Evolutionary conservation across 352 stramenopile genomes (phyloP).

Genomic region (Labyrinthula sp.): DNA sequence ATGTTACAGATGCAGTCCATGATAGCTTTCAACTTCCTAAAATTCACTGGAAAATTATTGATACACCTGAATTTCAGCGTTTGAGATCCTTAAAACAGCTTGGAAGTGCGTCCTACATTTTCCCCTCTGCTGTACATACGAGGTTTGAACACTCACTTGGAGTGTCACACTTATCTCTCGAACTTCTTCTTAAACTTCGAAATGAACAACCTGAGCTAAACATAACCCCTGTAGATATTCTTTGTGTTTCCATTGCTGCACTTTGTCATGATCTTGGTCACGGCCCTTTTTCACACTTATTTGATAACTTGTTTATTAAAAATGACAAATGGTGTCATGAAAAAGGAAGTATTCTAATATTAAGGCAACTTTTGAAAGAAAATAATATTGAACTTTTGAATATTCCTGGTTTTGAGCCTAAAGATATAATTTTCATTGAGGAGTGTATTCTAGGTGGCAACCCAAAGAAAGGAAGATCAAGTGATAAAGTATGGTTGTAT

Average conservation of each 20-base stretch:
- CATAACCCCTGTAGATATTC: slow-evolving; percentile 54
- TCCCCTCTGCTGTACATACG: slow-evolving; percentile 63
- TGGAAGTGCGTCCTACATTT: slow-evolving; percentile 61
- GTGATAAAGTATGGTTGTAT: slow-evolving; percentile 45
- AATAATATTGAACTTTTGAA: slow-evolving; percentile 52
- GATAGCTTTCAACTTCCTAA: slow-evolving; percentile 21
- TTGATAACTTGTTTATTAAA: slow-evolving; percentile 65
- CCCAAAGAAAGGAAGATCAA: slow-evolving; percentile 2
- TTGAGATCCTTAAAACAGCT: slow-evolving; percentile 80
- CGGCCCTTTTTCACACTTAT: slow-evolving; percentile 81
- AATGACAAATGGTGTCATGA: slow-evolving; percentile 48
- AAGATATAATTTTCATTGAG: slow-evolving; percentile 27
- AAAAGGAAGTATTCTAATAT: slow-evolving; percentile 51
- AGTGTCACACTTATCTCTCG: slow-evolving; percentile 68
- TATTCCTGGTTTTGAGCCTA: slow-evolving; percentile 9
- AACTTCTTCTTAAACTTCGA: slow-evolving; percentile 56
- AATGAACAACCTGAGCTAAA: slow-evolving; percentile 56
- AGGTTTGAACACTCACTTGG: slow-evolving; percentile 85
- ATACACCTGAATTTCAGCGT: slow-evolving; percentile 74
- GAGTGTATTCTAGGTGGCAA: slow-evolving; percentile 24
- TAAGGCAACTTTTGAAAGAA: slow-evolving; percentile 52
- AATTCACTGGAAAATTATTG: slow-evolving; percentile 56
- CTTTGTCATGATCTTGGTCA: slow-evolving; percentile 67
- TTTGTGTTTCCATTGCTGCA: slow-evolving; percentile 49
- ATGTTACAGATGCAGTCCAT: slow-evolving; percentile 22